phyloP scores from a whole-genome alignment of 495 filamentous ascomycete genomes.

The Cercophora newfieldiana region DNA sequence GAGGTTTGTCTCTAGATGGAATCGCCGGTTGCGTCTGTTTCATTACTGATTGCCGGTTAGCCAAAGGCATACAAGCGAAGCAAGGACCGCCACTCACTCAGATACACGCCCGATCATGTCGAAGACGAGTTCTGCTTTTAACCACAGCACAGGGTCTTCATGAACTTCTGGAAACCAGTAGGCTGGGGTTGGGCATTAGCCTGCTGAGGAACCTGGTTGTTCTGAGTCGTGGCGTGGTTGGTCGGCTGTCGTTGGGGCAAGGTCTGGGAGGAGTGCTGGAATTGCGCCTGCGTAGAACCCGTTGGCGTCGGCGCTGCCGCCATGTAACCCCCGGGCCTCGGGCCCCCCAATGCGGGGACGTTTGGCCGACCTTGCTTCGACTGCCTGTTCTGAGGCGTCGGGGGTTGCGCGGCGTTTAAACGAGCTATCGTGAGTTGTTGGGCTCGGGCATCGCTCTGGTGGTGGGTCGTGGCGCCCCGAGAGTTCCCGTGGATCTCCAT shows the following conservation, averaged over 20 bases:
- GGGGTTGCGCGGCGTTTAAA: conserved; percentile 96
- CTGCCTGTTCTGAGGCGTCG: conserved; percentile 82
- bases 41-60: conserved; percentile 8
- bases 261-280: conserved; percentile 86
- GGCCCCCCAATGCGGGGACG: conserved; percentile 69
- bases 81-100: conserved; percentile 18
- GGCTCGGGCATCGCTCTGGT: conserved; percentile 54
- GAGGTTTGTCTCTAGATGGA: conserved; percentile 29
- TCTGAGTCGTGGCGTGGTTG: conserved; percentile 56
- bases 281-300: conserved; percentile 84
- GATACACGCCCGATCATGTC: conserved; percentile 16
- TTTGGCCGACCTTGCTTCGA: conserved; percentile 83
- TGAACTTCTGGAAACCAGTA: conserved; percentile 67
- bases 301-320: conserved; percentile 62
- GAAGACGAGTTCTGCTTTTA: conserved; percentile 37
- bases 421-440: conserved; percentile 73
- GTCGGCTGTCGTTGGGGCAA: conserved; percentile 64
- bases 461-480: conserved; percentile 59
- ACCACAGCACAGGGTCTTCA: conserved; percentile 83
- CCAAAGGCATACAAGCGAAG: not conserved
- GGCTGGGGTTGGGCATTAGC: conserved; percentile 50
- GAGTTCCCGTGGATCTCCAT: conserved; percentile 70
- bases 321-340: conserved; percentile 75
- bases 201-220: conserved; percentile 40
- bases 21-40: conserved; percentile 17